Evolutionary conservation across 2,329 filamentous ascomycete genomes (phyloP).

Genomic region (Epichloe coenophiala): DNA sequence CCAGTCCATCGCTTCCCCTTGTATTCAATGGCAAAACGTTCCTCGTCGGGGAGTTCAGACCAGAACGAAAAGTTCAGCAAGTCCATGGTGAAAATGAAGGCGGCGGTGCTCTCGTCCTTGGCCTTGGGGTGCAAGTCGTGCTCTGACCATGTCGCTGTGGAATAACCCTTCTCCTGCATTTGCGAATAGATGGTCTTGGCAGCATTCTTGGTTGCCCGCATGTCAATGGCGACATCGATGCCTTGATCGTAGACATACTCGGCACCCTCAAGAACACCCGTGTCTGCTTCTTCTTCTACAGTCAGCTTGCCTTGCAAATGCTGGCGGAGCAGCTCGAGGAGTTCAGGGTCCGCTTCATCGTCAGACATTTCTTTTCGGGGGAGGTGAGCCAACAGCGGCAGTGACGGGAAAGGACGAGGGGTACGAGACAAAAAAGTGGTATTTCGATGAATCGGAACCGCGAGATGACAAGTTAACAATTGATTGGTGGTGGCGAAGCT

Average conservation of each 20-base stretch:
- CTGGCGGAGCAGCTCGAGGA: conserved; percentile 73
- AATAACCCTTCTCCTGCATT: conserved; percentile 78
- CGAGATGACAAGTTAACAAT: not conserved
- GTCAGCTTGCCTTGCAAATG: conserved; percentile 51
- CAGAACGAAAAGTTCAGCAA: conserved; percentile 95
- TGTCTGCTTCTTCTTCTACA: conserved; percentile 51
- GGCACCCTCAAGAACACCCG: conserved; percentile 68
- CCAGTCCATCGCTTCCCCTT: conserved; percentile 74
- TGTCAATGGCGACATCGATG: conserved; percentile 83
- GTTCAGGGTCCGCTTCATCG: conserved; percentile 79
- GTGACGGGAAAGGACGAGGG: not conserved
- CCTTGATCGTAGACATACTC: conserved; percentile 84
- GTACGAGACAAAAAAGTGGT: not conserved
- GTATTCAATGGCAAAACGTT: conserved; percentile 76
- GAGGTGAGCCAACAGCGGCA: conserved; percentile 8
- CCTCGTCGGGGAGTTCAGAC: conserved; percentile 56
- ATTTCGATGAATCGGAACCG: not conserved
- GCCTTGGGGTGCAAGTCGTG: conserved; percentile 81
- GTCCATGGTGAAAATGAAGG: conserved; percentile 97
- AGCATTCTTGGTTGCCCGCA: conserved; percentile 67
- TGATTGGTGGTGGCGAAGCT: not conserved
- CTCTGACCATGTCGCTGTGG: conserved; percentile 71
- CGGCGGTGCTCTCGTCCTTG: conserved; percentile 66
- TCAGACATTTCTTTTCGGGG: conserved; percentile 50
- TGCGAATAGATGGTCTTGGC: conserved; percentile 64